Evolutionary conservation across 23 red algal genomes (phyloP).

Genomic region (Gracilaria vermiculophylla): DNA sequence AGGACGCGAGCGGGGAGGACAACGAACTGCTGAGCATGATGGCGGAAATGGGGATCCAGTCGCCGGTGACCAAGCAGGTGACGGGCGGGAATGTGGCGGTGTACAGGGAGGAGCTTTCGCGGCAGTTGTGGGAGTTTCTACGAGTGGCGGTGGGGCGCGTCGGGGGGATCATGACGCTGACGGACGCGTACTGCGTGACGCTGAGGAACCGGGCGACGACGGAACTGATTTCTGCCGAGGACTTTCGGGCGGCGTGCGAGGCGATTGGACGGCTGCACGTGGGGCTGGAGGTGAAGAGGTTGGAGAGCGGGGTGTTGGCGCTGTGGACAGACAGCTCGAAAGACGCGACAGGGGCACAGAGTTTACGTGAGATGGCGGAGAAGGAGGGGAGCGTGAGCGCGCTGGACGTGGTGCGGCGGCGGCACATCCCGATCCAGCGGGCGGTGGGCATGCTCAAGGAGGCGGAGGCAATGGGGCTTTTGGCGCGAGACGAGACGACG

Average conservation of each 20-base stretch:
- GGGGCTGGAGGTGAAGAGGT: slow-evolving; percentile 26
- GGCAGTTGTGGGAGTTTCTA: slow-evolving; percentile 63
- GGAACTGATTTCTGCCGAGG: slow-evolving; percentile 80
- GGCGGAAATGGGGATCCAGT: slow-evolving; percentile 79
- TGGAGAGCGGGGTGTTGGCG: slow-evolving; percentile 70
- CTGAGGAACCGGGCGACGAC: slow-evolving; percentile 78
- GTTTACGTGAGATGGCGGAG: slow-evolving; percentile 35
- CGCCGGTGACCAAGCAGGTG: slow-evolving; percentile 76
- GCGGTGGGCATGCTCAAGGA: slow-evolving; percentile 50
- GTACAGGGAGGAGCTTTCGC: slow-evolving; percentile 69
- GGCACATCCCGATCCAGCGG: slow-evolving; percentile 49
- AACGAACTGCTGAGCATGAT: slow-evolving; percentile 78
- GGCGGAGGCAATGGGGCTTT: slow-evolving; percentile 32
- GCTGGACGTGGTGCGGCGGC: slow-evolving; percentile 19
- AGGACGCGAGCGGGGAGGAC: slow-evolving; percentile 47
- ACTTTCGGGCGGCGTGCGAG: slow-evolving; percentile 76
- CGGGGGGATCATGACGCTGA: slow-evolving; percentile 79
- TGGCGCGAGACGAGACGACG: slow-evolving; percentile 52
- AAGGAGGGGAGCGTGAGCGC: slow-evolving; percentile 35
- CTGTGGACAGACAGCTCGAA: slow-evolving; percentile 39
- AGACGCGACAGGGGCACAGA: slow-evolving; percentile 32
- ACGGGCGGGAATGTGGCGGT: slow-evolving; percentile 67
- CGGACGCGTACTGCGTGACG: slow-evolving; percentile 80
- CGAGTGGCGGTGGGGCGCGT: slow-evolving; percentile 45
- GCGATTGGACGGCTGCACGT: slow-evolving; percentile 42